Base-by-base conservation (phyloP, 2,329 filamentous ascomycete genomes). In the Aspergillus fructus region DNA sequence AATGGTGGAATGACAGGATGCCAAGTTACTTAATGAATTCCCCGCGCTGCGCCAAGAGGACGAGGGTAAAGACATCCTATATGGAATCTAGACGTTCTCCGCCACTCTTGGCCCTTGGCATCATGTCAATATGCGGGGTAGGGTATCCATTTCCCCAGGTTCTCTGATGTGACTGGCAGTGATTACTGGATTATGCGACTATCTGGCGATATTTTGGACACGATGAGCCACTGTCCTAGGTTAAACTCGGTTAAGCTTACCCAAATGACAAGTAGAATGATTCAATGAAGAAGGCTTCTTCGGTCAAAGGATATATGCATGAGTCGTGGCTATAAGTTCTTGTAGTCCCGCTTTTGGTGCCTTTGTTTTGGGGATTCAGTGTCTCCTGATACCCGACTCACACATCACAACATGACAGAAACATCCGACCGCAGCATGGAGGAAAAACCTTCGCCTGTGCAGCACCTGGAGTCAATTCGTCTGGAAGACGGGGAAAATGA, bases 401-500 rank as follows among this genome's bases (percentile, higher is more conserved):
- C 21, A 24, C 6, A 27, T 12, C 30, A 40, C 13, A 42, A 24
- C 8, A 56, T 56, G 54, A 24, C 54, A 17, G 54, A 51, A 37
- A 34, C 19, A 4, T 30, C 34, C 9, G 33, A 51, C n/a, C 42
- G 12, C 40, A 34, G 17, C 21, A 15, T 19, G 21, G 55, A 51
- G 5, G 58, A 55, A n/a, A 60, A 60, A 23, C 13, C 23, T 40
- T 43, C 37, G 7, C 24, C 43, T 13, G 46, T 39, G 9, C 33
- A 58, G 21, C 58, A 60, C 49, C 24, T 60, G 24, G 58, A 60
- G 43, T 51, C 58, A n/a, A 41, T 58, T 8, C 33, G 50, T 9
- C 27, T 58, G 6, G 55, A 60, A 45, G 30, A 57, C 5, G 55
- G 48, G 19, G 41, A 52, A 8, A 33, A n/a, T 7, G 49, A 43